Base-by-base conservation (phyloP, 179 eudicot species). In the Patellifolia procumbens region DNA sequence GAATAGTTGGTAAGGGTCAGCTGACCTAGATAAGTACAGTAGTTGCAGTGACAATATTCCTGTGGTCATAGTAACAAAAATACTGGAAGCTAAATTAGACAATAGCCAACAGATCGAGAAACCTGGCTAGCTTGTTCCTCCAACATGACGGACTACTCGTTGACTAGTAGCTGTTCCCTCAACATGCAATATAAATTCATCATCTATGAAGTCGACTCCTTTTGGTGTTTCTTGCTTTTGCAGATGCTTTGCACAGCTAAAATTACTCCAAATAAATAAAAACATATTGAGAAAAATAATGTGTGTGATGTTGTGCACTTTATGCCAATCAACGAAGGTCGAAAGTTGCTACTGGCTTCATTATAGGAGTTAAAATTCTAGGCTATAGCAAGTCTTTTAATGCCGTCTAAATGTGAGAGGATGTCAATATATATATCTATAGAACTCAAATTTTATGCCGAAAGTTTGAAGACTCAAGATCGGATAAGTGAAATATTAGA, bases 101-200 rank as follows among this genome's bases (percentile, higher is more conserved):
- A 61, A 32, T 39, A 13, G 22, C 5, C 7, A 51, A 78, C 16
- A 39, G 45, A 37, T 46, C 34, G 5, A 83, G 82, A 34, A 70
- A 95, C 99, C 99, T 77, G 93, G 97, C 97, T 95, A 91, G 79
- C 95, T 95, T 60, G 92, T 83, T 80, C 91, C 89, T 24, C 97
- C 93, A 46, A 95, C 91, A 75, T 95, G 99, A 35, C 95, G 95
- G 28, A 95, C 77, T 48, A 95, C 97, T 75, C 97, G 87, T 65
- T 90, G 94, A 68, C 93, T 82, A 71, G 84, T 86, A n/a, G 91
- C 87, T 1, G 95, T 91, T 70, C 99, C 99, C 82, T 93, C 97
- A 19, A 95, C 97, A 42, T 95, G 97, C 76, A 95, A 73, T 75
- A 94, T 94, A 53, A 89, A 92, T 77, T 94, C 98, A 66, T 92